Conservation (phyloP, 306 rosid genomes). For the Castanea mollissima region DNA sequence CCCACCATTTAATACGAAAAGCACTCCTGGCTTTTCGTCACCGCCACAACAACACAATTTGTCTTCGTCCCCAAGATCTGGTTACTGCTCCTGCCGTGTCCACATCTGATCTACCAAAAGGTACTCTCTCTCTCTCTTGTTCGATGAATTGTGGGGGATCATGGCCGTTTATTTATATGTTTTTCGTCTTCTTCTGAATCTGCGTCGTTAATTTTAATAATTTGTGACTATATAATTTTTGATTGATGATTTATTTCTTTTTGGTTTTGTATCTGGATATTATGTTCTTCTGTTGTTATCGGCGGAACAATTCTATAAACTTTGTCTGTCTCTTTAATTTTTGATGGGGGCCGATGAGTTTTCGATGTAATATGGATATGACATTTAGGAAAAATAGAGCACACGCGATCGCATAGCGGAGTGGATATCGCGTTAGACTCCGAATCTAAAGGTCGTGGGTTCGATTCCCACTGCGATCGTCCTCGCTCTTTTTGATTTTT, state of each 20-base stretch:
- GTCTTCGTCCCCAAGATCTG: not conserved
- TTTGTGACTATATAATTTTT: not conserved
- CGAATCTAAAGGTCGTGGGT: constrained; percentile 99
- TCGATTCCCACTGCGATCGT: constrained; percentile 97
- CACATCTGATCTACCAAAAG: constrained; percentile 17
- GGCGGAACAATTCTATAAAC: not conserved
- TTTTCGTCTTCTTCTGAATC: not conserved
- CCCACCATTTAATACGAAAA: not conserved
- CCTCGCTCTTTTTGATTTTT: not conserved
- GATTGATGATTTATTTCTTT: no score
- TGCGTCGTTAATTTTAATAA: no score
- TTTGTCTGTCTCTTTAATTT: not conserved
- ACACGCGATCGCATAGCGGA: constrained; percentile 81
- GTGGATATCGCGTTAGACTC: constrained; percentile 99
- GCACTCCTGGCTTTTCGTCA: not conserved
- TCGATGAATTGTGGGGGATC: not conserved
- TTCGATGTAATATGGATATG: not conserved
- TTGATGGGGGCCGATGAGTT: not conserved
- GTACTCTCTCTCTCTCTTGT: constrained; percentile 6
- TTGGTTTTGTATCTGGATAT: not conserved
- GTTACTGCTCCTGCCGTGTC: not conserved
- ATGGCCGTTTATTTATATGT: not conserved
- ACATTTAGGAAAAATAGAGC: not conserved
- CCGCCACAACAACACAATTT: not conserved
- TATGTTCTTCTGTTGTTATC: not conserved